Percentiles rank a stretch among this genome's conserved stretches.
Evolutionary conservation across 1,284 basidiomycete species (phyloP).

Genomic region (Fomitiporia mediterranea): DNA sequence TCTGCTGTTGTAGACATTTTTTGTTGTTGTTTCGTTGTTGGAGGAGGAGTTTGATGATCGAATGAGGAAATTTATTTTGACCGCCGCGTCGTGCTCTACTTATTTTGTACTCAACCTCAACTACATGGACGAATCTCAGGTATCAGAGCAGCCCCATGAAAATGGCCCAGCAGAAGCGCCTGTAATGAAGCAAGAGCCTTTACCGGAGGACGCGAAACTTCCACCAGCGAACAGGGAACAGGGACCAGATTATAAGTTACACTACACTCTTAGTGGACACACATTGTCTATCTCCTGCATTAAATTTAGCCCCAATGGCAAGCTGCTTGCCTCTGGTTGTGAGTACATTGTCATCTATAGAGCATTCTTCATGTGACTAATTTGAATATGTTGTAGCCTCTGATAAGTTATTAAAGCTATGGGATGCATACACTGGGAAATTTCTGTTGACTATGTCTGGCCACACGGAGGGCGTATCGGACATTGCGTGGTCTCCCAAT

Average conservation of each 20-base stretch:
- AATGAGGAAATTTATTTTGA: background rate
- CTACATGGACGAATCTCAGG: slow-evolving; percentile 1
- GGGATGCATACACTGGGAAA: slow-evolving; percentile 68
- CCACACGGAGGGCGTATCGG: slow-evolving; percentile 80
- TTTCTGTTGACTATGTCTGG: slow-evolving; percentile 66
- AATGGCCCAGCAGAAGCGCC: slow-evolving; percentile 18
- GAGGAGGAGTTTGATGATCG: slow-evolving; percentile 10
- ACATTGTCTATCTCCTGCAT: slow-evolving; percentile 68
- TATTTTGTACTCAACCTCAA: background rate
- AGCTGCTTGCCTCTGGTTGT: slow-evolving; percentile 72
- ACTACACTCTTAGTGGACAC: slow-evolving; percentile 66
- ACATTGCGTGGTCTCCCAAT: slow-evolving; percentile 83
- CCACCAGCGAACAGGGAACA: slow-evolving; percentile 16
- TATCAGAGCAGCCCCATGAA: slow-evolving; percentile 19
- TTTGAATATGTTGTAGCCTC: slow-evolving; percentile 50
- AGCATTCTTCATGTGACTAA: slow-evolving; percentile 19
- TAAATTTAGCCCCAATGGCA: slow-evolving; percentile 77
- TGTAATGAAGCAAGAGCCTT: slow-evolving; percentile 11
- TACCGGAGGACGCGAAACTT: slow-evolving; percentile 2
- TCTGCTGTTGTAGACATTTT: slow-evolving; percentile 46
- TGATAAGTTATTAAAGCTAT: slow-evolving; percentile 76
- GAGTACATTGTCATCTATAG: slow-evolving; percentile 28
- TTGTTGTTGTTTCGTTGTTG: slow-evolving; percentile 6
- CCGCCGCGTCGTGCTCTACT: background rate
- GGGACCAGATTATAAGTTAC: slow-evolving; percentile 37